These are phyloP conservation scores for Alternaria postmessia DNA, from an alignment of 2,329 filamentous ascomycete genomes.

Conservation along the genomic window DNA sequence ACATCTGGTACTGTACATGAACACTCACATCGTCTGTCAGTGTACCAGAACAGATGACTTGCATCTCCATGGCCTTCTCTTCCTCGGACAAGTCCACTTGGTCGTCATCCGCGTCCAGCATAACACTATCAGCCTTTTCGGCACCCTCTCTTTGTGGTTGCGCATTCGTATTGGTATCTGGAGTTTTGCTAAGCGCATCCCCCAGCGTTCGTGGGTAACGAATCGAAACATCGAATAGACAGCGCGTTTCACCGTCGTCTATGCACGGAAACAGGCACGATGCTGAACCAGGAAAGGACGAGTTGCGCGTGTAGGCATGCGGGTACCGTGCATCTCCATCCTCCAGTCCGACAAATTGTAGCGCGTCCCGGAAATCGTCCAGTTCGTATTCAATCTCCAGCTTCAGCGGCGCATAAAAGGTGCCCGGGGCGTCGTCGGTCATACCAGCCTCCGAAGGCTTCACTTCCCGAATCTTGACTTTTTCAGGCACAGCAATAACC, in stretches of 20 bases:
- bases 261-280: constrained; percentile 93
- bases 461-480: constrained; percentile 68
- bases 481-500: constrained; percentile 65
- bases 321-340: constrained; percentile 83
- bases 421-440: constrained; percentile 34
- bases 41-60: constrained; percentile 89
- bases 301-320: constrained; percentile 88
- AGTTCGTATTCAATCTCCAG: constrained; percentile 80
- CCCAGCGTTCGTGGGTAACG: constrained; percentile 86
- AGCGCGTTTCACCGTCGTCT: constrained; percentile 82
- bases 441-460: constrained; percentile 59
- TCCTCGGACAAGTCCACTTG: constrained; percentile 68
- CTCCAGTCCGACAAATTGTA: constrained; percentile 90
- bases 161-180: constrained; percentile 27
- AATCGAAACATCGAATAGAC: constrained; percentile 87
- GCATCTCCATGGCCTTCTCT: constrained; percentile 87
- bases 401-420: constrained; percentile 65
- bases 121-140: constrained; percentile 44
- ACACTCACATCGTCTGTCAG: constrained; percentile 75
- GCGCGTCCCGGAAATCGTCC: constrained; percentile 78
- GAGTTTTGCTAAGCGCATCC: constrained; percentile 66
- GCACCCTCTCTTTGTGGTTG: constrained; percentile 27
- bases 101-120: constrained; percentile 49
- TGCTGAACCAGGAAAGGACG: constrained; percentile 77
- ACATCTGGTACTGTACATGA: not conserved